Evolutionary conservation across 495 filamentous ascomycete genomes (phyloP).

Genomic region (Aspergillus ostianus): DNA sequence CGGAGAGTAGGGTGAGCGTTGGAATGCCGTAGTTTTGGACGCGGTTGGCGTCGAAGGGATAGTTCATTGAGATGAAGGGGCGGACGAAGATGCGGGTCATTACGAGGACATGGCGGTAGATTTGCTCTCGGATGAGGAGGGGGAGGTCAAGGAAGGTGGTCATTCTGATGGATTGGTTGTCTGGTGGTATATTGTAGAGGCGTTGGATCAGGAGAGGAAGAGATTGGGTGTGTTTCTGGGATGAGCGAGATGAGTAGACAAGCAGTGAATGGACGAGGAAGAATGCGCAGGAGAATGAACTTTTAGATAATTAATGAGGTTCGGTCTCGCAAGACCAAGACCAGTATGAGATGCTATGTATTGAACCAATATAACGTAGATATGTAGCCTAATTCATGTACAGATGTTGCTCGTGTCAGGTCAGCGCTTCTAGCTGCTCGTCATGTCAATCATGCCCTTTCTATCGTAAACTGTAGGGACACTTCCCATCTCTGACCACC

Average conservation of each 20-base stretch:
- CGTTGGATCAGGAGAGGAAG: neutral
- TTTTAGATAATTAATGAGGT: neutral
- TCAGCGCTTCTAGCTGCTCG: neutral
- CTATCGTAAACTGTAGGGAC: constrained; percentile 47
- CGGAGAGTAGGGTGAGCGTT: constrained; percentile 12
- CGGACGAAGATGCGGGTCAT: constrained; percentile 12
- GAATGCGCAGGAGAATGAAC: neutral
- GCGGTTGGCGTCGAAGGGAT: constrained; percentile 6
- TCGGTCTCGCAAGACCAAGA: too few relatives aligned
- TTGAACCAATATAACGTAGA: neutral
- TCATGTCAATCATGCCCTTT: constrained; percentile 26
- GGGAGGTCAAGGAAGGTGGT: constrained; percentile 18
- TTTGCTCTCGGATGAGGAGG: constrained; percentile 16
- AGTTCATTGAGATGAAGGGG: constrained; percentile 15
- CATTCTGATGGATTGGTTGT: neutral
- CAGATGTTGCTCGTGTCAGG: neutral
- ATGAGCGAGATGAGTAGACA: too few relatives aligned
- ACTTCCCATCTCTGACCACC: constrained; percentile 91
- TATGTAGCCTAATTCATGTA: constrained; percentile 2
- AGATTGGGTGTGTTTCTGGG: neutral
- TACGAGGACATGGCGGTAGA: constrained; percentile 21
- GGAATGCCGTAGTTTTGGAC: constrained; percentile 4
- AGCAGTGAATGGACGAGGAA: neutral
- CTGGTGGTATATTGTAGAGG: neutral
- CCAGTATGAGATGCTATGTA: neutral